phyloP scores from a whole-genome alignment of 2,329 filamentous ascomycete species.

The Trichoderma semiorbis region DNA sequence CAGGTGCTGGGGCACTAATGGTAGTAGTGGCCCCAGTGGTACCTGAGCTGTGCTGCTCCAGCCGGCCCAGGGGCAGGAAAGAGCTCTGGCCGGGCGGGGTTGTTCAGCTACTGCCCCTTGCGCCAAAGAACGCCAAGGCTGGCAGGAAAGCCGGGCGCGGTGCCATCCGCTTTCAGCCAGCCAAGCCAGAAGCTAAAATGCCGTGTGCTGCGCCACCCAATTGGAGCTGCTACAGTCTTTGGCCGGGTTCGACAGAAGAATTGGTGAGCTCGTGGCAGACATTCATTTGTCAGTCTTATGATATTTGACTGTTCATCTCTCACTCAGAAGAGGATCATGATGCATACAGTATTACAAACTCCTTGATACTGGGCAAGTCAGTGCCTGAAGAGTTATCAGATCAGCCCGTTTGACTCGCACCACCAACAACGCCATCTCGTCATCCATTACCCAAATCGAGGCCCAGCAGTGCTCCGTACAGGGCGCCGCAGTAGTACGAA shows the following conservation, averaged over 20 bases:
- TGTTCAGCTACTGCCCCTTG: constrained; percentile 2
- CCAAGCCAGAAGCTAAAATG: background rate
- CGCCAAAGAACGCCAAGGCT: background rate
- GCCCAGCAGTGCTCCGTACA: background rate
- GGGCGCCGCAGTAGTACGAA: background rate
- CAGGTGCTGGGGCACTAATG: background rate
- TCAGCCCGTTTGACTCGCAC: background rate
- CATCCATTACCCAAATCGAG: background rate
- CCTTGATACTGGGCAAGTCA: background rate
- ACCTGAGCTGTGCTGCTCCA: constrained; percentile 2
- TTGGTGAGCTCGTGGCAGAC: background rate
- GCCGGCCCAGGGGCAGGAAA: background rate
- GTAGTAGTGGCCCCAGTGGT: background rate
- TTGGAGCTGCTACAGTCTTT: background rate
- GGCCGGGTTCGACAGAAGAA: background rate
- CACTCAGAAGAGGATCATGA: background rate
- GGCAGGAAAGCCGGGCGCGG: constrained; percentile 13
- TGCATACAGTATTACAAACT: background rate
- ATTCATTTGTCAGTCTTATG: background rate
- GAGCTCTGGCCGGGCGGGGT: constrained; percentile 12
- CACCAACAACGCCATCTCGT: background rate
- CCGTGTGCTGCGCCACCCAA: background rate
- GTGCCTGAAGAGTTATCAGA: background rate
- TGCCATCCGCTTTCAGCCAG: constrained; percentile 20
- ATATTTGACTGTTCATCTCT: background rate